Evolutionary conservation across 352 stramenopile species (phyloP), one percentile per base, ranked within the genome.

Genomic region (Pythium vanterpoolii): DNA sequence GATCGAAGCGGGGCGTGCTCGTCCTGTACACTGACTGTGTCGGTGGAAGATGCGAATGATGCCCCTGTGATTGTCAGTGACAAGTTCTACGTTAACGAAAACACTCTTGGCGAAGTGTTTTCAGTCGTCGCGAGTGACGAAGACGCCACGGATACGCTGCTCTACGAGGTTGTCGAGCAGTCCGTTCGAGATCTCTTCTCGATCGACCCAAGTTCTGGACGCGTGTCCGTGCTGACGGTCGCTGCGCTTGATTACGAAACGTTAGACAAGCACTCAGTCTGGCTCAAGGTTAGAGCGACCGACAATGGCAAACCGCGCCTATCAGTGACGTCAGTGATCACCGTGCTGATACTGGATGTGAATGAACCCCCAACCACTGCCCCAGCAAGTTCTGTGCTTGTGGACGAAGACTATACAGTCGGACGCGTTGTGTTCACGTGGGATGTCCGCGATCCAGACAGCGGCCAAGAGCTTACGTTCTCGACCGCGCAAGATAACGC

Each of bases 251-350:
- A 87, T 45, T 87, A 72, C 51, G 77, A 87, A 44, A 42, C 26
- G 4, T 56, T 85, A 18, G 23, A 59, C 1, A 50, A 68, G 10
- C 68, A 87, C 30, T 49, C 59, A 53, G 71, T 59, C 23, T 87
- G 73, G 73, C 24, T 85, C 18, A 87, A 80, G 46, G 48, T 83
- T 2, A 68, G 75, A n/a, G 77, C 85, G 13, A 77, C 69, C 0
- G 77, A 87, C 44, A 66, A 47, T 36, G 75, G 75, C 9, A 61
- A 45, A 0, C 75, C 77, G 9, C 40, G 73, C 7, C 50, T 82
- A 7, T 68, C 65, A 23, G 62, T 68, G 11, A 58, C 44, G 30
- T 61, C 55, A 0, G 72, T 57, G 2, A 31, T 86, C 13, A 53
- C 46, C 48, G 59, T 64, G 0, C 60, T 51, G 5, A 26, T 81